phyloP scores from a whole-genome alignment of 2,329 filamentous ascomycete species.

The Nannizziopsis arthrosporioides region DNA sequence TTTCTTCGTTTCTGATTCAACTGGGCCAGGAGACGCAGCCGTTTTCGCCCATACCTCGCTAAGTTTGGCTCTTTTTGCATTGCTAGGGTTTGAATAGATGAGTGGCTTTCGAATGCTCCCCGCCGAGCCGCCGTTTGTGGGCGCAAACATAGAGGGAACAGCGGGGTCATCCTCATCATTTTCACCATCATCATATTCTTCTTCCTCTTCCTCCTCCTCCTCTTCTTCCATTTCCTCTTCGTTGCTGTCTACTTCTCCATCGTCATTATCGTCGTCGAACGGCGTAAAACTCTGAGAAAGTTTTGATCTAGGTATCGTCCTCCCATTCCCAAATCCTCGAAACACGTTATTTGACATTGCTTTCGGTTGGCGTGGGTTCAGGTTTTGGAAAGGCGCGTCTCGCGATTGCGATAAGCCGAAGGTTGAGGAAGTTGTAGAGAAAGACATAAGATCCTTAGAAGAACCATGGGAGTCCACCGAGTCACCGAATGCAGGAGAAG shows the following conservation, averaged over 20 bases:
- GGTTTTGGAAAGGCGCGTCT: constrained; percentile 2
- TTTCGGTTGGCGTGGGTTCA: constrained; percentile 15
- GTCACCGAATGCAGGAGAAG: constrained; percentile 39
- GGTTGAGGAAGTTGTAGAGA: constrained; percentile 27
- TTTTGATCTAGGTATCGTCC: constrained; percentile 6
- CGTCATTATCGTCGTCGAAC: constrained; percentile 22
- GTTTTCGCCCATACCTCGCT: constrained; percentile 30
- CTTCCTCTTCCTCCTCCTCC: background rate
- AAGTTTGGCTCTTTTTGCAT: constrained; percentile 33
- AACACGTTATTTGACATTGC: constrained; percentile 15
- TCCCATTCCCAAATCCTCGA: constrained; percentile 7
- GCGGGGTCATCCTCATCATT: background rate
- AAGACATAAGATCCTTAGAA: constrained; percentile 30
- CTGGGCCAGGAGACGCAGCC: constrained; percentile 24
- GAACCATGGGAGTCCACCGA: constrained; percentile 32
- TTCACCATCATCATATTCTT: background rate
- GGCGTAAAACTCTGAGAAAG: constrained; percentile 9
- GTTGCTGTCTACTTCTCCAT: constrained; percentile 18
- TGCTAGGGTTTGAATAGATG: constrained; percentile 34
- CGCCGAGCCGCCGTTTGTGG: background rate
- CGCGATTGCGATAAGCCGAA: constrained; percentile 21
- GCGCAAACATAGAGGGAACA: background rate
- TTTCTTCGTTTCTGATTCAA: constrained; percentile 33
- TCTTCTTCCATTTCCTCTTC: constrained; percentile 28
- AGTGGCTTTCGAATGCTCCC: constrained; percentile 23